Evolutionary conservation across 164 flowering plant species (phyloP).

Genomic region (Liquidambar formosana): DNA sequence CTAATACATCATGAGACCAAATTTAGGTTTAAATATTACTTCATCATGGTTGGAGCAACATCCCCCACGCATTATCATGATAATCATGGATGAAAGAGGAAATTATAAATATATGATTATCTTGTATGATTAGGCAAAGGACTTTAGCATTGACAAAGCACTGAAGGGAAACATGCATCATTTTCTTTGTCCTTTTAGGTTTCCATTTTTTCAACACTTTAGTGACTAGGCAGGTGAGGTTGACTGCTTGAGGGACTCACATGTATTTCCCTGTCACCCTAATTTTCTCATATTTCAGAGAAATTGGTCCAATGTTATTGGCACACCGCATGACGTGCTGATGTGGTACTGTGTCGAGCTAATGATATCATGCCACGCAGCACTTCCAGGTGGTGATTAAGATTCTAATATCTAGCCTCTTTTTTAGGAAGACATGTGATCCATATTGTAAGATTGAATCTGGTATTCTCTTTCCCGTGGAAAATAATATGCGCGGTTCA

Average conservation of each 20-base stretch:
- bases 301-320: too few relatives aligned
- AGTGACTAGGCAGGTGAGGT: slow-evolving; percentile 8
- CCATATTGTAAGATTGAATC: not conserved
- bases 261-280: not conserved
- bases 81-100: not conserved
- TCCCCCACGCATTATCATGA: not conserved
- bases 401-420: too few relatives aligned
- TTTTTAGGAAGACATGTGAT: too few relatives aligned
- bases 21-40: too few relatives aligned
- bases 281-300: too few relatives aligned
- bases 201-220: not conserved
- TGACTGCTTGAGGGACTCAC: not conserved
- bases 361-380: too few relatives aligned
- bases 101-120: not conserved
- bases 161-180: not conserved
- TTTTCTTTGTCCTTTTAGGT: not conserved
- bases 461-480: not conserved
- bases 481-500: too few relatives aligned
- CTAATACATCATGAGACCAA: not conserved
- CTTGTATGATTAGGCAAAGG: not conserved
- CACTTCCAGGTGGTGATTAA: too few relatives aligned
- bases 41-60: slow-evolving; percentile 4
- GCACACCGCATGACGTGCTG: too few relatives aligned
- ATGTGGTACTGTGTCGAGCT: too few relatives aligned
- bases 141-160: not conserved